Evolutionary conservation across 106 monocot genomes (phyloP), one percentile per base, ranked within the genome.

Genomic region (Agapanthus africanus): DNA sequence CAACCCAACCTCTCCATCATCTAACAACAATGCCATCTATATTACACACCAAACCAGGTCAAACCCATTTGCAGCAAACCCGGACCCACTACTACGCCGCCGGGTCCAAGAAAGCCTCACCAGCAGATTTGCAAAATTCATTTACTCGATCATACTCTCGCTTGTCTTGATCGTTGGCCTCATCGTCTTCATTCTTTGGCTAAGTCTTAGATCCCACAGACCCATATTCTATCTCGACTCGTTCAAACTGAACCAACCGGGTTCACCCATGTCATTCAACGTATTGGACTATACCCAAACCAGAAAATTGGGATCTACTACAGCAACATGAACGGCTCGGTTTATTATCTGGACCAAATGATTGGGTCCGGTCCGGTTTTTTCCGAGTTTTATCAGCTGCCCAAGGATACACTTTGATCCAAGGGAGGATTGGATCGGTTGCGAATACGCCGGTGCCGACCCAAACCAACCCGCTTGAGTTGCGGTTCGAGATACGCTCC

Each of bases 211-310:
- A 22, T 63, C 70, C 26, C 39, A 65, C 42, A 26, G 18, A 5
- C 77, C 77, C 35, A 70, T 63, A 35, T 77, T 40, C 71, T 77
- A 71, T 71, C n/a, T 77, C 64, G 39, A 39, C 62, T 6, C 66
- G 39, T 71, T 77, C 77, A 51, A 25, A 19, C 52, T 71, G 32
- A 7, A 52, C 19, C 30, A 71, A 16, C 14, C 60, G 46, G 70
- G 44, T 71, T 41, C 34, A 25, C 40, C n/a, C n/a, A n/a, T n/a
- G n/a, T n/a, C n/a, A n/a, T 65, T 71, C 65, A 36, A n/a, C 39
- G 26, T 77, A 46, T 19, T 62, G 5, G 51, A 71, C 71, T 39
- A 57, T 54, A 77, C 65, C 71, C 65, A 39, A 71, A 71, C 65
- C 34, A 49, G 4, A 49, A 71, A 30, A 27, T 65, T 27, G 70